Conservation (phyloP, 192 early-diverging fungal genomes). For the Lobosporangium transversale region DNA sequence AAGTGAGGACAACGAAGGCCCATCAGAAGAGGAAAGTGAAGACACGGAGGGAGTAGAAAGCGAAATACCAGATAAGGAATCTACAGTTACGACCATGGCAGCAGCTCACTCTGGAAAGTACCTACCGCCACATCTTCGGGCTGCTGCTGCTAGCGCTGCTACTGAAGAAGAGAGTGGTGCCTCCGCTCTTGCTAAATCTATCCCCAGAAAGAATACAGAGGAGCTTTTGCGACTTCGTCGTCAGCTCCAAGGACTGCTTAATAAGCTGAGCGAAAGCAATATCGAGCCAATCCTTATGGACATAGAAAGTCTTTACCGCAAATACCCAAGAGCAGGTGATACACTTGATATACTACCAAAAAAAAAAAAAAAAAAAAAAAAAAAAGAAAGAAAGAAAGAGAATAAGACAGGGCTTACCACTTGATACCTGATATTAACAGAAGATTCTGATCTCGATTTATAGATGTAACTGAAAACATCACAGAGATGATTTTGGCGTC, state of each 20-base stretch:
- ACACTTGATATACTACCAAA: not conserved
- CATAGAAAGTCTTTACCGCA: conserved; percentile 82
- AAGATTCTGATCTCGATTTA: not conserved
- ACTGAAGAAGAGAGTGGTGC: conserved; percentile 29
- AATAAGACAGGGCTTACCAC: too few relatives aligned
- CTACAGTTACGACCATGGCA: conserved; percentile 1
- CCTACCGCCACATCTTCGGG: conserved; percentile 89
- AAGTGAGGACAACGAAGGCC: not conserved
- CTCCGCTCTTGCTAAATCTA: conserved; percentile 38
- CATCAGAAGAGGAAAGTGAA: conserved; percentile 1
- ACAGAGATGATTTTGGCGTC: conserved; percentile 79
- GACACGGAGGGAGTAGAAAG: not conserved
- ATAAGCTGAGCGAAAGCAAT: conserved; percentile 92
- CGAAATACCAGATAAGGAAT: conserved; percentile 26
- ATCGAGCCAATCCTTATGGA: conserved; percentile 86
- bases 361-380: too few relatives aligned
- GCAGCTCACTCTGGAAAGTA: conserved; percentile 67
- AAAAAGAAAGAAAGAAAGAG: too few relatives aligned
- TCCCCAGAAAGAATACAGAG: conserved; percentile 66
- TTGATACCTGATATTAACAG: not conserved
- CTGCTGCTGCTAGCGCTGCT: conserved; percentile 36
- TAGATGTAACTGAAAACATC: conserved; percentile 89
- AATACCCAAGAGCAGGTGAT: conserved; percentile 70
- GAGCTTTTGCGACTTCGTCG: conserved; percentile 79
- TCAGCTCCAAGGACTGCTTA: conserved; percentile 87